phyloP scores from a whole-genome alignment of 495 filamentous ascomycete species.

The Aspergillus sclerotioniger region DNA sequence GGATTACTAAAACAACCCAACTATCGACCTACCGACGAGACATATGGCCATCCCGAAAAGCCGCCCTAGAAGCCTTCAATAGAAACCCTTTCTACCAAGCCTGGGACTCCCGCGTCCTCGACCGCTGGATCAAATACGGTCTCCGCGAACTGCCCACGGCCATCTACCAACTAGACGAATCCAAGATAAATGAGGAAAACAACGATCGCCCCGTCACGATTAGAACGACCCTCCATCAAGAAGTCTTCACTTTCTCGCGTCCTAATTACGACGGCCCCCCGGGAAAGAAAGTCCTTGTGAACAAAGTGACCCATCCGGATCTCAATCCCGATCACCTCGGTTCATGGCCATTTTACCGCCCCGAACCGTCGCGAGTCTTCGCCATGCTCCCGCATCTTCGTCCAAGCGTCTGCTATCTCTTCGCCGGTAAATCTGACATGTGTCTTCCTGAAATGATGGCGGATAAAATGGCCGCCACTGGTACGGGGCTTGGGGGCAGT shows the following conservation, averaged over 20 bases:
- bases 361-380: constrained; percentile 65
- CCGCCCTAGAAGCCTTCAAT: constrained; percentile 58
- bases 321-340: constrained; percentile 37
- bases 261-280: constrained; percentile 48
- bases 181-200: constrained; percentile 22
- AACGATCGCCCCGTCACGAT: constrained; percentile 51
- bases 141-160: constrained; percentile 61
- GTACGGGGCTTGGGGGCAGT: constrained; percentile 48
- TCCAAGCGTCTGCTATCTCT: constrained; percentile 81
- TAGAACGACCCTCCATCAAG: constrained; percentile 59
- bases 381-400: constrained; percentile 64
- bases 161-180: constrained; percentile 47
- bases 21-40: constrained; percentile 65
- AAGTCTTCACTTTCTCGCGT: constrained; percentile 60
- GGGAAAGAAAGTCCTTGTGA: constrained; percentile 33
- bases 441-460: constrained; percentile 49
- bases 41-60: constrained; percentile 63
- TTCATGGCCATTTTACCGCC: constrained; percentile 67
- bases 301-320: constrained; percentile 48
- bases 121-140: constrained; percentile 62
- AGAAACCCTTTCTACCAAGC: constrained; percentile 64
- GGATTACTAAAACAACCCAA: constrained; percentile 44
- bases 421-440: constrained; percentile 65
- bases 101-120: constrained; percentile 73
- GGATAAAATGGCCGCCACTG: constrained; percentile 46